phyloP scores from a whole-genome alignment of 805 yeast genomes.

The Wickerhamia fluorescens region DNA sequence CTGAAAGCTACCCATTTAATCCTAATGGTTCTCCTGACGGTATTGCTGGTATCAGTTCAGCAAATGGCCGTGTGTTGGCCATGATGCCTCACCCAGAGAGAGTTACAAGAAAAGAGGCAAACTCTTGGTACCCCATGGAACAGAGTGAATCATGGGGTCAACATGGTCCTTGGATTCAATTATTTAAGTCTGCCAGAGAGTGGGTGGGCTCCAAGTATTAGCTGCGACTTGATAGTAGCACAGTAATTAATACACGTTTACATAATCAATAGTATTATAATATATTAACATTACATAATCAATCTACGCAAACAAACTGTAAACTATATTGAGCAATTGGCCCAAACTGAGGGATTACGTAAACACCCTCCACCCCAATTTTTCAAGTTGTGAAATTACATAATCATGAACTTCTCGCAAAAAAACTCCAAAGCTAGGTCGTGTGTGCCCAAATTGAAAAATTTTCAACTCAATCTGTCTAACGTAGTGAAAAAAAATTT shows the following conservation, averaged over 20 bases:
- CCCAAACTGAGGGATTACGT: too few species aligned
- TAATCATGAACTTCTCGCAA: too few species aligned
- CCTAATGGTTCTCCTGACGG: constrained; percentile 96
- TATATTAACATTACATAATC: too few species aligned
- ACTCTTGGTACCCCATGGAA: constrained; percentile 78
- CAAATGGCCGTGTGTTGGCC: constrained; percentile 92
- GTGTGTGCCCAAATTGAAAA: constrained; percentile 3
- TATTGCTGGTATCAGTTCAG: constrained; percentile 84
- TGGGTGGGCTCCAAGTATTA: constrained; percentile 62
- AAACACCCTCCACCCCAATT: too few species aligned
- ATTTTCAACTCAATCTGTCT: constrained; percentile 1
- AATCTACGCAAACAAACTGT: too few species aligned
- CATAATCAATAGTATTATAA: too few species aligned
- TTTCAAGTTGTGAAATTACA: too few species aligned
- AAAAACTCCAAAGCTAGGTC: too few species aligned
- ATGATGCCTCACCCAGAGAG: constrained; percentile 99
- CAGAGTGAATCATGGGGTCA: constrained; percentile 63
- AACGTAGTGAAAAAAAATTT: constrained; percentile 3
- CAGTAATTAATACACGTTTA: too few species aligned
- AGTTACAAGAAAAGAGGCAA: constrained; percentile 77
- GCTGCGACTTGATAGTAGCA: too few species aligned
- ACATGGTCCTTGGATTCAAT: constrained; percentile 91
- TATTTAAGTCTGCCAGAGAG: constrained; percentile 86
- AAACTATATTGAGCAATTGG: too few species aligned
- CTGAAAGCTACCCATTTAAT: constrained; percentile 84